These are phyloP conservation scores for Harrya chromipes DNA, from an alignment of 768 basidiomycete species.

Conservation along the genomic window DNA sequence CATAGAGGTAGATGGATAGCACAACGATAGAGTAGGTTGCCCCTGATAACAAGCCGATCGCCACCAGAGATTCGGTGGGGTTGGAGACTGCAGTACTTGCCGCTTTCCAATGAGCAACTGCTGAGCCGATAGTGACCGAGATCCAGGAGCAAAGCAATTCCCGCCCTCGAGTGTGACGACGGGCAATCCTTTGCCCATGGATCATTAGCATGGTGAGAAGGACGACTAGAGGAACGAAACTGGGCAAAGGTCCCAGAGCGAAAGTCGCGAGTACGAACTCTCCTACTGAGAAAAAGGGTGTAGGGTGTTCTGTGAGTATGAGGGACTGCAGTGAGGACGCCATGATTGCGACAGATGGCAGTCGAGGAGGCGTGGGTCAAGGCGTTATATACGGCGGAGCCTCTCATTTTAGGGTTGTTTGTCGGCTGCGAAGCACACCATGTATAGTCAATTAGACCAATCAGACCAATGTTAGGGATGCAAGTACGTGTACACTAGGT, in stretches of 20 bases:
- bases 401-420: slow-evolving; percentile 22
- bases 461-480: background rate
- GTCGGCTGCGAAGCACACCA: slow-evolving; percentile 6
- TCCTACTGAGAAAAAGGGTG: slow-evolving; percentile 19
- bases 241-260: slow-evolving; percentile 29
- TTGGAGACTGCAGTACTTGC: slow-evolving; percentile 57
- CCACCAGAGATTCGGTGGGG: slow-evolving; percentile 43
- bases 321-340: slow-evolving; percentile 18
- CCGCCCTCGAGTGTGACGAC: slow-evolving; percentile 27
- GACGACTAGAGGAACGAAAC: slow-evolving; percentile 34
- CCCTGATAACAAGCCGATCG: slow-evolving; percentile 41
- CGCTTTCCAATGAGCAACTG: slow-evolving; percentile 41
- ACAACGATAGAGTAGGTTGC: slow-evolving; percentile 46
- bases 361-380: slow-evolving; percentile 2
- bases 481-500: background rate
- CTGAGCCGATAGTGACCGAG: slow-evolving; percentile 39
- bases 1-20: slow-evolving; percentile 37
- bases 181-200: slow-evolving; percentile 31
- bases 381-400: slow-evolving; percentile 13
- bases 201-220: slow-evolving; percentile 26
- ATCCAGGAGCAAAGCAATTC: slow-evolving; percentile 35
- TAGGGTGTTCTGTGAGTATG: slow-evolving; percentile 25
- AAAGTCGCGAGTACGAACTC: slow-evolving; percentile 25
- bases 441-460: slow-evolving; percentile 1
- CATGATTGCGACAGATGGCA: slow-evolving; percentile 16